Evolutionary conservation across 306 rosid species (phyloP).

Genomic region (Malus fusca): DNA sequence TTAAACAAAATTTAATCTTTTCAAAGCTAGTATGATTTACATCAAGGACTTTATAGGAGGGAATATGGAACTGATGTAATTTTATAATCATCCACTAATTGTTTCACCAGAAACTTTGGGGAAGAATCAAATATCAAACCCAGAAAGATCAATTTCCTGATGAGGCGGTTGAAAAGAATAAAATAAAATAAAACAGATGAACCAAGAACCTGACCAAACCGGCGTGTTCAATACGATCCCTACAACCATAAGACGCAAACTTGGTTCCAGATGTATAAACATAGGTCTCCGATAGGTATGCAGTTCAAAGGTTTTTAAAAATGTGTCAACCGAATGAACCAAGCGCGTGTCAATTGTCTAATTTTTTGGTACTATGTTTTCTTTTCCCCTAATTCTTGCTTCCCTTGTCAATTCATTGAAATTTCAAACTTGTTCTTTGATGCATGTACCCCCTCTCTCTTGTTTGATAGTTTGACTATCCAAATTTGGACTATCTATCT

Average conservation of each 20-base stretch:
- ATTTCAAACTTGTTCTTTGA: not conserved
- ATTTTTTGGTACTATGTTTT: not conserved
- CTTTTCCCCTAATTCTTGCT: not conserved
- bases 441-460: not conserved
- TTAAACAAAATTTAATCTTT: not conserved
- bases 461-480: not conserved
- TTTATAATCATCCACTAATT: not conserved
- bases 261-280: not conserved
- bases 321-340: not conserved
- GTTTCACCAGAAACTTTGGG: not conserved
- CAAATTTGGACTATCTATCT: not conserved
- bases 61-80: not conserved
- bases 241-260: not conserved
- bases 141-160: not conserved
- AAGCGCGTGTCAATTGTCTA: not conserved
- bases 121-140: not conserved
- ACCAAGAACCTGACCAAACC: not conserved
- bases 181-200: not conserved
- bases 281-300: not conserved
- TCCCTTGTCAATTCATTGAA: not conserved
- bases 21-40: not conserved
- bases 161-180: not conserved
- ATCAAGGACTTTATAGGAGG: not conserved
- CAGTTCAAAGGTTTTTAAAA: not conserved
- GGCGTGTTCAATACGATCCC: not conserved